Conservation (phyloP, 73 alveolate genomes). For the Durusdinium trenchii region DNA sequence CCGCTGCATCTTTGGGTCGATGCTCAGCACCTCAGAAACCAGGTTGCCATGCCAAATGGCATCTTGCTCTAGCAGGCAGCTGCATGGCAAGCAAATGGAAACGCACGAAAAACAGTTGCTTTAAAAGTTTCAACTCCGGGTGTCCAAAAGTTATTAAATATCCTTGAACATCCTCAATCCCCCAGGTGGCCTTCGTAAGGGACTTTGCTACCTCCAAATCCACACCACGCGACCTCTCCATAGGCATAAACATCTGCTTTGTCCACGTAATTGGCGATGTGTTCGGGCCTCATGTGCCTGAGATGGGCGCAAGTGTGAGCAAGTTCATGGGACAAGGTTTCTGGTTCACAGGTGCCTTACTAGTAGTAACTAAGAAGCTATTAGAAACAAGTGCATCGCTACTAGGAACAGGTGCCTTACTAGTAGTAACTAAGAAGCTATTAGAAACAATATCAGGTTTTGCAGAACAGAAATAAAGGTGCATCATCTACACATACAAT, state of each 20-base stretch:
- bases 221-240: constrained; percentile 47
- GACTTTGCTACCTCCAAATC: background rate
- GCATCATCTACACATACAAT: no score
- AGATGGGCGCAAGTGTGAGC: no score
- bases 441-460: no score
- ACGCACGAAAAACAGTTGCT: background rate
- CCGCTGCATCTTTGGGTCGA: constrained; percentile 88
- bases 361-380: no score
- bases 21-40: constrained; percentile 68
- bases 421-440: no score
- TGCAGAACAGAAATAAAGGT: no score
- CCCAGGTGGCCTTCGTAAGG: background rate
- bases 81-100: no score
- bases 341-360: no score
- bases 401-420: no score
- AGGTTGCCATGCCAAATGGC: background rate
- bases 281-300: constrained; percentile 95
- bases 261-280: constrained; percentile 87
- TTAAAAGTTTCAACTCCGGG: background rate
- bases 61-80: background rate
- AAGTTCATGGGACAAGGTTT: no score
- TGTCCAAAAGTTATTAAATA: background rate
- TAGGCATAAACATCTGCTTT: constrained; percentile 90
- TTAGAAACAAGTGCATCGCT: no score
- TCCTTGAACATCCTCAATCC: background rate